Evolutionary conservation across 306 rosid species (phyloP), one percentile per base, ranked within the genome.

Genomic region (Malus sylvestris): DNA sequence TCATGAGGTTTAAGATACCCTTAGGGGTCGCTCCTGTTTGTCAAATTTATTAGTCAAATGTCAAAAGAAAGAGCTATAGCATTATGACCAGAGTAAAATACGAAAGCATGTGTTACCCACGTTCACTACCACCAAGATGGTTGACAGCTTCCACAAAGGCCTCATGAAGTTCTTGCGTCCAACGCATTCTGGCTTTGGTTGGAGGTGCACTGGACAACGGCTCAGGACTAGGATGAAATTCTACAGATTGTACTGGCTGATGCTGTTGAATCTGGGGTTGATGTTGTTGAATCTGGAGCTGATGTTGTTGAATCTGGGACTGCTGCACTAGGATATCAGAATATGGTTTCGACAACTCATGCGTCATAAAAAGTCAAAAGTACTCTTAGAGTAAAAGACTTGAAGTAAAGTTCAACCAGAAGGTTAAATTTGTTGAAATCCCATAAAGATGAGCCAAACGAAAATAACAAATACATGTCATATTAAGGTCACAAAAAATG

Each of bases 101-200:
- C 3, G 18, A 81, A 1, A 20, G 68, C 60, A 60, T 76, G 53
- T 65, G 49, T 58, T 76, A 89, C 92, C 60, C 87, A 89, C 97
- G 83, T 81, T 92, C 99, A 55, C 92, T 76, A 68, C 99, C 99
- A 76, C 97, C 99, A 81, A 95, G 96, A 30, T 87, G 87, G 86
- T 82, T 79, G 78, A 90, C 97, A 33, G 99, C 96, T 87, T 89
- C 97, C 70, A 95, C 97, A 81, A 95, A 95, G 74, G 97, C 90
- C 84, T 90, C 96, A 1, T 95, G 99, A 74, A 95, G 99, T 82
- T 95, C 97, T 53, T 89, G 99, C 14, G 97, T 90, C 99, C 99
- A 95, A 42, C 99, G 96, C 97, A 95, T 95, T 84, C 99, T 86
- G 40, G 92, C 72, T 84, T 93, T 93, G 35, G 84, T 70, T 76